Conservation (phyloP, 1,284 basidiomycete genomes). For the Tilletiopsis washingtonensis region DNA sequence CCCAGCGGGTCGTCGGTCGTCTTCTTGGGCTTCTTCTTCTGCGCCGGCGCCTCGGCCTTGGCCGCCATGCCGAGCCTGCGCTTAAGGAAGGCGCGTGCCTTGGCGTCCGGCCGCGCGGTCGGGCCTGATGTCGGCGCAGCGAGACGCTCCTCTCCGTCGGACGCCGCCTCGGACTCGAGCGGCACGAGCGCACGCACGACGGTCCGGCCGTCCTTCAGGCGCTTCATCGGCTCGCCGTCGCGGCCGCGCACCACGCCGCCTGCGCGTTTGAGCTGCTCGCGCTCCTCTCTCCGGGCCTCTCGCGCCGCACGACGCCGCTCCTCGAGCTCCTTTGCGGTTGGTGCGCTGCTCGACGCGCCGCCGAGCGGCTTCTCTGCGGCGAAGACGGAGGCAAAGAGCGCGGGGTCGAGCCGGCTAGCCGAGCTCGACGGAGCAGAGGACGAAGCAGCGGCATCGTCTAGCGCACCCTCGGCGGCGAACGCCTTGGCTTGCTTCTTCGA, state of each 20-base stretch:
- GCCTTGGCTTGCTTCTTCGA: too few species aligned
- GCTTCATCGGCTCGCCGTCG: constrained; percentile 30
- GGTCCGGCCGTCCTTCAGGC: constrained; percentile 21
- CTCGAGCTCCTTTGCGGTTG: constrained; percentile 14
- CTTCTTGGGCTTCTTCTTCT: not conserved
- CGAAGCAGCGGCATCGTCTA: too few species aligned
- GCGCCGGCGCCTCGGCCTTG: not conserved
- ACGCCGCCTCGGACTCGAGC: too few species aligned
- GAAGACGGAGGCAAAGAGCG: constrained; percentile 33
- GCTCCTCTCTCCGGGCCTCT: constrained; percentile 10
- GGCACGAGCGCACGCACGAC: constrained; percentile 14
- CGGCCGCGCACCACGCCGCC: constrained; percentile 23
- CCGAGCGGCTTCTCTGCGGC: constrained; percentile 12
- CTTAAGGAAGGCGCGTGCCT: constrained; percentile 27
- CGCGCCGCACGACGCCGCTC: constrained; percentile 8
- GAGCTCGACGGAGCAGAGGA: not conserved
- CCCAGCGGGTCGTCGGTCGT: constrained; percentile 35
- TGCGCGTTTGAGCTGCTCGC: constrained; percentile 4
- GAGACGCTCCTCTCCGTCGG: too few species aligned
- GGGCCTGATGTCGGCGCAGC: too few species aligned
- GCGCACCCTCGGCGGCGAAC: too few species aligned
- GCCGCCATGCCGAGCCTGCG: constrained; percentile 12
- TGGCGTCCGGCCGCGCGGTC: constrained; percentile 22
- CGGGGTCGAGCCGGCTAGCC: constrained; percentile 24
- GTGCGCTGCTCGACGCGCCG: constrained; percentile 17